These are phyloP conservation scores for Metschnikowia dekortorum DNA, from an alignment of 805 yeast species.

Conservation along the genomic window DNA sequence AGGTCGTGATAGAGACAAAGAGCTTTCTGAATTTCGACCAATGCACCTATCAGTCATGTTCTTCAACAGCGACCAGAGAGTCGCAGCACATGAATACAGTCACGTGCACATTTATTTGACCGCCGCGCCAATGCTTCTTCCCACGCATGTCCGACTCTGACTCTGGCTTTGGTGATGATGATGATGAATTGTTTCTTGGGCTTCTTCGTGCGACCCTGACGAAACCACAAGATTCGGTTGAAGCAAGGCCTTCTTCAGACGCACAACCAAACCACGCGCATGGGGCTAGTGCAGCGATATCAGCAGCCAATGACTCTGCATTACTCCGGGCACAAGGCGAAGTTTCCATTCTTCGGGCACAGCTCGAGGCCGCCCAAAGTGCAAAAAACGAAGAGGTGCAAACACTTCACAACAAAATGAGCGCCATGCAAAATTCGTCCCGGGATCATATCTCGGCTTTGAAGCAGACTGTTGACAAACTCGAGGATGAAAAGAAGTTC, in stretches of 20 bases:
- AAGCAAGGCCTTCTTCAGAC: not conserved
- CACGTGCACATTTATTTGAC: not conserved
- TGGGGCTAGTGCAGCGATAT: constrained; percentile 3
- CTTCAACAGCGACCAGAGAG: not conserved
- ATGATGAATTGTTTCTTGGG: constrained; percentile 46
- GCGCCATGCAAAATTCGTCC: constrained; percentile 17
- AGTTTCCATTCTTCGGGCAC: constrained; percentile 69
- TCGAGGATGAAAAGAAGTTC: constrained; percentile 43
- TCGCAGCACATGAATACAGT: not conserved
- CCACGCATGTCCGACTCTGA: constrained; percentile 3
- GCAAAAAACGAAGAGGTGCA: constrained; percentile 36
- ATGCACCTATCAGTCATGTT: no score
- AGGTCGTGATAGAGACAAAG: no score
- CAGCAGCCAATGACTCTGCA: not conserved
- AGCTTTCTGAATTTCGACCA: not conserved
- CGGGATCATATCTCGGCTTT: constrained; percentile 30
- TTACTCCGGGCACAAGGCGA: constrained; percentile 70
- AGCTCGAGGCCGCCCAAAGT: constrained; percentile 45
- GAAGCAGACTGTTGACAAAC: constrained; percentile 29
- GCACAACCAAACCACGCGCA: not conserved
- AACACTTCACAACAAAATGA: constrained; percentile 17
- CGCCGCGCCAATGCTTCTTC: not conserved
- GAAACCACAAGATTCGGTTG: constrained; percentile 5
- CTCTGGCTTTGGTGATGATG: constrained; percentile 34
- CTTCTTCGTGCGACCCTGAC: constrained; percentile 39